Base-by-base conservation (phyloP, 1,284 basidiomycete genomes). In the Cystodermella granulosa region DNA sequence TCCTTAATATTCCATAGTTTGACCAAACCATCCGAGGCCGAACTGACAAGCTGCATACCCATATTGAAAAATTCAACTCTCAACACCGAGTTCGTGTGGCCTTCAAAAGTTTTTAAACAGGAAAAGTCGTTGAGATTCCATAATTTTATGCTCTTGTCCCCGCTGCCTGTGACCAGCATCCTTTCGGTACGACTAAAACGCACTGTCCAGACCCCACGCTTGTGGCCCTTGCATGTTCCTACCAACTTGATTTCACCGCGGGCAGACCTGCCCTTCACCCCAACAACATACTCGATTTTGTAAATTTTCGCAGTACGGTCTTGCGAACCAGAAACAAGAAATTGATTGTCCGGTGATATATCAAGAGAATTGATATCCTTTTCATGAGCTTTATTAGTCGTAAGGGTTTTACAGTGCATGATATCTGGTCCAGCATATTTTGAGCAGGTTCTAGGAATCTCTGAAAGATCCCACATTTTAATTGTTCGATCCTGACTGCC, bases 351-450 rank as follows among this genome's bases (percentile, higher is more conserved):
- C 3, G 93, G 93, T 14, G 95, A 77, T 20, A 98, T 75, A 64
- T 98, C 96, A 34, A 98, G 76, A 39, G 93, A 83, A 68, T 99
- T 99, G 70, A 99, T 98, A 68, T 98, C 96, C 70, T 98, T 98
- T 47, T 98, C 96, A 66, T 98, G 95, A 13, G 93, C 91, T 60
- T 88, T 88, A 45, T 88, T 81, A 3, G 96, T 98, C n/a, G 81
- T 76, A 20, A 98, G 72, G 50, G 89, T 92, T 55, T 80, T 83
- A 55, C 85, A 84, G 53, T 79, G 81, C 15, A 74, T 44, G 24
- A 65, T 46, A 16, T 49, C 43, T 23, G 67, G 65, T 39, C 49
- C 60, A 21, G 56, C 56, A 5, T 54, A 46, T 47, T 49, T 40
- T 47, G 45, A 24, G 52, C 45, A 39, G 21, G 48, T 47, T 4